Conservation (phyloP, 2,329 filamentous ascomycete genomes). For the Aspergillus jensenii region DNA sequence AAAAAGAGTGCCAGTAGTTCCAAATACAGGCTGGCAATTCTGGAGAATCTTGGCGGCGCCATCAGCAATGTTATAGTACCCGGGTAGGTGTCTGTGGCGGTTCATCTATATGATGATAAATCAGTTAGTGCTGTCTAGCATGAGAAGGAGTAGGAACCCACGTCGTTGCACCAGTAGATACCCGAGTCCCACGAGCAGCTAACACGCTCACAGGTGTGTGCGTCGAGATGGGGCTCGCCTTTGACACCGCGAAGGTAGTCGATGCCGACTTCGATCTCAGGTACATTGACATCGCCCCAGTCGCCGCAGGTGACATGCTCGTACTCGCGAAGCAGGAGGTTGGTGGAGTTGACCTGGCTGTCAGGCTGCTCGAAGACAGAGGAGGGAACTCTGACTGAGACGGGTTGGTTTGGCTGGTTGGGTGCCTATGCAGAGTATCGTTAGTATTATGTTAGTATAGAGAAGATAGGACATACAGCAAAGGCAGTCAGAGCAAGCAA, state of each 20-base stretch:
- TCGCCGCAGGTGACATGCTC: background rate
- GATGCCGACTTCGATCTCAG: background rate
- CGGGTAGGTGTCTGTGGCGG: background rate
- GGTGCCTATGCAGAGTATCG: no score
- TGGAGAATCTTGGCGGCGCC: no score
- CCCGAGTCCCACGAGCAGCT: background rate
- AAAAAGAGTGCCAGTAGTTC: background rate
- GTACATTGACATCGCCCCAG: background rate
- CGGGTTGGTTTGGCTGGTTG: no score
- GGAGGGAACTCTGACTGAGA: no score
- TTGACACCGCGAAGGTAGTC: background rate
- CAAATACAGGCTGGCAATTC: no score
- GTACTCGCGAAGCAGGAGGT: background rate
- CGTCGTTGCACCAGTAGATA: background rate
- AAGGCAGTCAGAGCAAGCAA: no score
- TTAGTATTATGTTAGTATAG: no score
- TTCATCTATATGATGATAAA: background rate
- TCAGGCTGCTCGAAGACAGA: no score
- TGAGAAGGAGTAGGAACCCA: background rate
- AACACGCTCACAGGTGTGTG: background rate
- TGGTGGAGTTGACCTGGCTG: no score
- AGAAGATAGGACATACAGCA: no score
- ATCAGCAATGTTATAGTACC: background rate
- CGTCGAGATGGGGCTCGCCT: background rate
- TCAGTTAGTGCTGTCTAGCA: background rate